Evolutionary conservation across 495 filamentous ascomycete genomes (phyloP).

Genomic region (Sordaria brevicollis): DNA sequence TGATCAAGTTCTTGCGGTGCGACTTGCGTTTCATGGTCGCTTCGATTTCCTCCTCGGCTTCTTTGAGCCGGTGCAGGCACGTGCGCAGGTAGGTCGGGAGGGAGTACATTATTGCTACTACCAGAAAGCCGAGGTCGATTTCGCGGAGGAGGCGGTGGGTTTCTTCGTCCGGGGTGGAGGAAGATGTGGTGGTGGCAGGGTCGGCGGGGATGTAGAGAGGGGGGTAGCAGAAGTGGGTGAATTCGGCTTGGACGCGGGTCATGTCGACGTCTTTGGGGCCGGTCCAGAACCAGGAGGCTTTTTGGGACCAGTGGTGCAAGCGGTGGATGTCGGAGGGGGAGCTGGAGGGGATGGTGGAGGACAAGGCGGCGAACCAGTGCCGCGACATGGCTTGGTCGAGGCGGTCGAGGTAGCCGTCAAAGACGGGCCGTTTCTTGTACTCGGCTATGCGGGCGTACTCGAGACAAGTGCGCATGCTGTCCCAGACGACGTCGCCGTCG

Average conservation of each 20-base stretch:
- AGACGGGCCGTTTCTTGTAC: not conserved
- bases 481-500: not conserved
- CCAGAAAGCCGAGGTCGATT: not conserved
- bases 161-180: not conserved
- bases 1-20: not conserved
- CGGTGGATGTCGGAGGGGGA: not conserved
- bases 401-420: not conserved
- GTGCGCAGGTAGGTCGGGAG: not conserved
- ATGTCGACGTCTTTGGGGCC: not conserved
- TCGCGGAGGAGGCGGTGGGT: not conserved
- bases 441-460: not conserved
- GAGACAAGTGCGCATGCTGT: not conserved
- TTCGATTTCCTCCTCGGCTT: not conserved
- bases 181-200: not conserved
- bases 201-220: not conserved
- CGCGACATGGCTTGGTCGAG: not conserved
- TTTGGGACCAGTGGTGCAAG: not conserved
- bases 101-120: not conserved
- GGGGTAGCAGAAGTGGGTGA: not conserved
- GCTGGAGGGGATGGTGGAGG: not conserved
- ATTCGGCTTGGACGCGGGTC: not conserved
- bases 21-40: not conserved
- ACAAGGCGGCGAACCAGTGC: not conserved
- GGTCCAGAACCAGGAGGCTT: not conserved
- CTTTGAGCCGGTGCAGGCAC: not conserved